Evolutionary conservation across 345 rosid genomes (phyloP), one percentile per base, ranked within the genome.

Genomic region (Clausena lansium): DNA sequence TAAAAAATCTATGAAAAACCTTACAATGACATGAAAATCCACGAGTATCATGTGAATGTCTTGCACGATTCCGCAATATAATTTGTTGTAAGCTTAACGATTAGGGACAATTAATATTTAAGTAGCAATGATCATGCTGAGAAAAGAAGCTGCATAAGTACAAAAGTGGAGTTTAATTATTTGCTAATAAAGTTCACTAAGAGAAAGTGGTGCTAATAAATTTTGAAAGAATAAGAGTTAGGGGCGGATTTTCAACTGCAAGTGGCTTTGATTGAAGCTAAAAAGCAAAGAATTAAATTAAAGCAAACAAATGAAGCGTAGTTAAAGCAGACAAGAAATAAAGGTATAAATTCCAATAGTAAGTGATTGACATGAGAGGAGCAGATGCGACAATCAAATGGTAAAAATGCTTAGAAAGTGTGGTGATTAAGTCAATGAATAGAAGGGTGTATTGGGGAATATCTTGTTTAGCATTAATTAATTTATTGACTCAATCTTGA

Each of bases 91-190:
- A 50, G 70, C 47, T 64, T 66, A 38, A 54, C 9, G 55, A 55
- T 36, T n/a, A 66, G 66, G 41, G 38, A 36, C 54, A 27, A 24
- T n/a, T 22, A 7, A 36, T 33, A 39, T 39, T 41, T 9, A 6
- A 74, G 20, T 7, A 38, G n/a, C 9, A 45, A 50, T 4, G 63
- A 54, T 66, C 36, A 36, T 54, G 73, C 63, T 65, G 24, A 55
- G 27, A 65, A 76, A 66, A 76, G 72, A 76, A 66, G 35, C 54
- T 36, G 38, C 25, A 1, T 11, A 75, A 75, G 77, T 47, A 47
- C 70, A 75, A 75, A 64, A 63, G 78, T 67, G 67, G 81, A 57
- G 76, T 65, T 57, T 33, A 62, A 70, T 76, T 57, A 73, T 60
- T 41, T 83, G 5, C 36, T 3, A n/a, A 8, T 36, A 22, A 70